Evolutionary conservation across 352 stramenopile genomes (phyloP), one percentile per base, ranked within the genome.

Genomic region (Saprolegnia parasitica): DNA sequence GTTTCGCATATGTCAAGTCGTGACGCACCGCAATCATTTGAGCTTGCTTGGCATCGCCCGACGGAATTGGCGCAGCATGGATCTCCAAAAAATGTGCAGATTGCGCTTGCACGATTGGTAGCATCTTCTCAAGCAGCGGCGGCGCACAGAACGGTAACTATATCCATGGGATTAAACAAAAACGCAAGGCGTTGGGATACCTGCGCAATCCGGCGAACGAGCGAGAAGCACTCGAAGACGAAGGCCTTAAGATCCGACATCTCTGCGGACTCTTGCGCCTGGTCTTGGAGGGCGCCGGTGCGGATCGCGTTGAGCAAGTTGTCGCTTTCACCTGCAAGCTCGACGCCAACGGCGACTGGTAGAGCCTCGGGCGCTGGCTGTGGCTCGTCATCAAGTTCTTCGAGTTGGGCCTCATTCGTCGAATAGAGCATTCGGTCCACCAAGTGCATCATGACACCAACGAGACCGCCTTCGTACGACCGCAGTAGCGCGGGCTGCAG

Each of bases 401-500:
- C 77, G 18, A 94, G 50, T 39, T 93, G 86, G 5, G 72, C 77
- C 23, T 76, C 65, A 62, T 94, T 94, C 23, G 77, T 84, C 37
- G 77, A 72, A 67, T 87, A 94, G 55, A 77, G 80, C 37, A 90
- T 76, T 16, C 84, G 76, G 20, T 94, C 80, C 16, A 94, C 73
- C 21, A 94, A 77, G 61, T 92, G 84, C 39, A 89, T 65, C 86
- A 94, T 92, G 21, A 94, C 84, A 9, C 78, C 76, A 23, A 88
- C 74, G 21, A 94, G 73, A 0, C 84, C 84, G 47, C 77, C 80
- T 40, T 94, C 86, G 57, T 92, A 94, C 0, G 83, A 78, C 0
- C 73, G 79, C 15, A 94, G 71, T 5, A 89, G 79, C 23, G 72
- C 71, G 1, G 78, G 71, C 3, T 81, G 68, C 0, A 67, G 76